phyloP scores from a whole-genome alignment of 495 filamentous ascomycete genomes.

The Umbilicaria muhlenbergii region DNA sequence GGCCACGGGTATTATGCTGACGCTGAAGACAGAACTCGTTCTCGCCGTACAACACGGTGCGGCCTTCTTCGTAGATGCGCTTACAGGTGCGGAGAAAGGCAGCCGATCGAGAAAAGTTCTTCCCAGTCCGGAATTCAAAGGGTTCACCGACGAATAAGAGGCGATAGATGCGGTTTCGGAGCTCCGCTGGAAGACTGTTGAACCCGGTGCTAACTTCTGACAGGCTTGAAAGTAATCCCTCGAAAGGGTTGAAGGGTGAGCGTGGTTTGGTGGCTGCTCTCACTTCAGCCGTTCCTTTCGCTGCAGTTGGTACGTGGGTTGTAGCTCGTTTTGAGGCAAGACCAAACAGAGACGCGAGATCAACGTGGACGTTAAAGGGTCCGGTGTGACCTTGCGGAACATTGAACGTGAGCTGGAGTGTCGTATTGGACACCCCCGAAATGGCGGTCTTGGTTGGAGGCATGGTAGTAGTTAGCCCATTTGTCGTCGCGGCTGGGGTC shows the following conservation, averaged over 20 bases:
- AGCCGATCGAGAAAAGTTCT: conserved; percentile 16
- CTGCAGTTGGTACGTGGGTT: not conserved
- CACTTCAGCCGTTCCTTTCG: not conserved
- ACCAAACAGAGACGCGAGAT: not conserved
- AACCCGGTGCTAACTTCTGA: conserved; percentile 12
- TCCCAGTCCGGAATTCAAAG: conserved; percentile 10
- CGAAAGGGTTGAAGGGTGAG: too few species aligned
- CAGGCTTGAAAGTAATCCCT: conserved; percentile 1
- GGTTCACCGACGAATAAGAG: conserved; percentile 12
- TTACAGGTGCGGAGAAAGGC: conserved; percentile 20
- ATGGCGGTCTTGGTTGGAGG: too few species aligned
- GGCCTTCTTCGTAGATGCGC: conserved; percentile 17
- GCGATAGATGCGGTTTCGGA: conserved; percentile 22
- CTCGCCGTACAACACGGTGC: conserved; percentile 19
- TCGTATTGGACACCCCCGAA: too few species aligned
- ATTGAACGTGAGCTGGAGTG: too few species aligned
- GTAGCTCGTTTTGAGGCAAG: not conserved
- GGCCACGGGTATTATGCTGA: not conserved
- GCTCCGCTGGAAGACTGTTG: conserved; percentile 19
- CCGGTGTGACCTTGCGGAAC: not conserved
- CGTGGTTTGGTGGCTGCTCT: not conserved
- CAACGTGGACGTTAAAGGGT: not conserved
- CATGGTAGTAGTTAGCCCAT: too few species aligned
- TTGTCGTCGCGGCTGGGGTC: too few species aligned
- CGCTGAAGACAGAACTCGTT: conserved; percentile 20